Conservation (phyloP, 2,329 filamentous ascomycete species). For the Fonsecaea erecta region DNA sequence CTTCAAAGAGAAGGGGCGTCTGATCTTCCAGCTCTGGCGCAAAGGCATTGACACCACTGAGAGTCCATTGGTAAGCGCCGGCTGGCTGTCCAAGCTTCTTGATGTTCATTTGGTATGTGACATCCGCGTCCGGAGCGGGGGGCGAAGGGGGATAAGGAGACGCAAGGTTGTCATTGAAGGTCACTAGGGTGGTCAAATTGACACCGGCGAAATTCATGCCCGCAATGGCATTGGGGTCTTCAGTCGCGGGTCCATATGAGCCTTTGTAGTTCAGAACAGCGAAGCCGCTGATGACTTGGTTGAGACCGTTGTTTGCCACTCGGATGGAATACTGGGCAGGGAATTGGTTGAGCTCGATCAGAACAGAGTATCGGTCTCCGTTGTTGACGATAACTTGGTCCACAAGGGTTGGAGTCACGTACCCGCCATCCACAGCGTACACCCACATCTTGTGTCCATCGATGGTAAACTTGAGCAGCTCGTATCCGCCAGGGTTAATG, state of each 20-base stretch:
- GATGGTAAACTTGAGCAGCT: constrained; percentile 47
- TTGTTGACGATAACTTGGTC: constrained; percentile 44
- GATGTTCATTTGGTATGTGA: constrained; percentile 49
- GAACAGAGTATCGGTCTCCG: constrained; percentile 49
- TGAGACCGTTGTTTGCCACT: constrained; percentile 53
- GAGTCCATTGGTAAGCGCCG: constrained; percentile 58
- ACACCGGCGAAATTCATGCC: constrained; percentile 60
- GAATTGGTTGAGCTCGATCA: constrained; percentile 49
- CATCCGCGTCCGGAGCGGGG: constrained; percentile 51
- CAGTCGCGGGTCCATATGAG: constrained; percentile 32
- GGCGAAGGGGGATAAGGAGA: constrained; percentile 56
- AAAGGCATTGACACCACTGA: constrained; percentile 52
- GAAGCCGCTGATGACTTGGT: constrained; percentile 61
- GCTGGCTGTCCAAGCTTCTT: constrained; percentile 40
- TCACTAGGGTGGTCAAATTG: constrained; percentile 45
- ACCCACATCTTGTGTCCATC: constrained; percentile 53
- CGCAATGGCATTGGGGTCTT: constrained; percentile 43
- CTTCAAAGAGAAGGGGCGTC: constrained; percentile 53
- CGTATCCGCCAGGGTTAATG: constrained; percentile 45
- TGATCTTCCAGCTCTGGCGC: constrained; percentile 47
- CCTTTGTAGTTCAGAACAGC: constrained; percentile 55
- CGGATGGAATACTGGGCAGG: constrained; percentile 52
- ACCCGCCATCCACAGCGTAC: constrained; percentile 52
- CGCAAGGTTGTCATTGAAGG: constrained; percentile 53
- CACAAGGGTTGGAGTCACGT: constrained; percentile 47